Evolutionary conservation across 1,284 basidiomycete species (phyloP), one percentile per base, ranked within the genome.

Genomic region (Porogramme epimiltina): DNA sequence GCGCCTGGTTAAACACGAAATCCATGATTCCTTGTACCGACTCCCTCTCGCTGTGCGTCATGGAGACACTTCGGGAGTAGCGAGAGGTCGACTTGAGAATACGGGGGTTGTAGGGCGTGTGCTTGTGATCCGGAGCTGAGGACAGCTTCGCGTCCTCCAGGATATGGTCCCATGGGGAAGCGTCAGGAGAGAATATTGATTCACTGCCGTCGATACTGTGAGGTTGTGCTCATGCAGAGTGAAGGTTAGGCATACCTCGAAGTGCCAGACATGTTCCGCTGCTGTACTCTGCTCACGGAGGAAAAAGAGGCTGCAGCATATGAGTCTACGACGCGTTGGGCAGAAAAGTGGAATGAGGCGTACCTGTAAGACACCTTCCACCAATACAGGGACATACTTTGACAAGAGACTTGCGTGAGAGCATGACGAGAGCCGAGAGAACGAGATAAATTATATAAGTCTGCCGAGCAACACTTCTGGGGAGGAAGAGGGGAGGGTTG

Each of bases 21-120:
- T 82, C 76, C 61, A 90, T 88, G 79, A 90, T 86, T 26, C 84
- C 81, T 59, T 86, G 79, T 57, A 91, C 85, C 2, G 80, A 80
- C 51, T 66, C 76, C 55, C 79, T 75, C 70, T 91, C 89, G 42
- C 77, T 77, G 1, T 80, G 80, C 2, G 86, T 88, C 79, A 91
- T 83, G 16, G 80, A 72, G 36, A 48, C 26, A 9, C 25, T 10
- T 6, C 59, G 86, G 80, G 31, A 77, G 76, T 33, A 77, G 76
- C 13, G 63, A 11, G 19, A 26, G 11, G 23, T 37, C 42, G 34
- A 43, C 24, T 43, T 48, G 58, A 55, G 23, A 18, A 31, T 43
- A 47, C 42, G 51, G 34, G 34, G 28, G 13, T 31, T 31, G 28
- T 8, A 9, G 34, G n/a, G 34, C 9, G 34, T 18, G 34, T 37